Evolutionary conservation across 257 asterid genomes (phyloP).

Genomic region (Solanum chmielewskii): DNA sequence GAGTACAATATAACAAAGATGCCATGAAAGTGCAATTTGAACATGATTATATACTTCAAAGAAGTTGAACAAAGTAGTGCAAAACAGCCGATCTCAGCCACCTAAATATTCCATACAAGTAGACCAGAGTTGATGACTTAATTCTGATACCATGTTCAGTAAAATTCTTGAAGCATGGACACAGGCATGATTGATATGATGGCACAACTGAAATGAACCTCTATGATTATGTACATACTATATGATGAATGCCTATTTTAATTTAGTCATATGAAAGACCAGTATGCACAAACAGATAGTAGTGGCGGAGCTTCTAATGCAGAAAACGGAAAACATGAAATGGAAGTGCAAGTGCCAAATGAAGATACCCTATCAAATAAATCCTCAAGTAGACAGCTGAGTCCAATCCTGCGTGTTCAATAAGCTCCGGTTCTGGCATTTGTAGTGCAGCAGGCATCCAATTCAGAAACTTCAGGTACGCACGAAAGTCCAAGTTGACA

Average conservation of each 20-base stretch:
- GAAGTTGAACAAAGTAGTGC: neutral
- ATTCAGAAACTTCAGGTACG: constrained; percentile 64
- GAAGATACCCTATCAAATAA: constrained; percentile 74
- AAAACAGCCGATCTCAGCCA: neutral
- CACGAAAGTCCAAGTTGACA: constrained; percentile 75
- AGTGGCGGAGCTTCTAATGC: neutral
- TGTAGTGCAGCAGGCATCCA: constrained; percentile 91
- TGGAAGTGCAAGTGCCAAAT: neutral
- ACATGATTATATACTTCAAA: neutral
- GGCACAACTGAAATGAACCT: neutral
- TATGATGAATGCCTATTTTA: neutral
- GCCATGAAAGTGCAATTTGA: neutral
- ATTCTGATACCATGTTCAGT: neutral
- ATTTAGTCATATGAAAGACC: neutral
- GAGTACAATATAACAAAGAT: neutral
- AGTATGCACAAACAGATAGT: neutral
- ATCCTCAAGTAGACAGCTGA: constrained; percentile 87
- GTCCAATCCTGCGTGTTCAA: constrained; percentile 92
- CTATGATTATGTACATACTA: neutral
- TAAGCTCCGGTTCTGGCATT: constrained; percentile 96
- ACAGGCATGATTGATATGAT: neutral
- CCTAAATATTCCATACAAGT: neutral
- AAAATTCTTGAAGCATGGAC: neutral
- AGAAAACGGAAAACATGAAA: neutral
- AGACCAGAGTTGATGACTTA: neutral